phyloP scores from a whole-genome alignment of 1,284 basidiomycete species.

The Rhodotorula sp. region DNA sequence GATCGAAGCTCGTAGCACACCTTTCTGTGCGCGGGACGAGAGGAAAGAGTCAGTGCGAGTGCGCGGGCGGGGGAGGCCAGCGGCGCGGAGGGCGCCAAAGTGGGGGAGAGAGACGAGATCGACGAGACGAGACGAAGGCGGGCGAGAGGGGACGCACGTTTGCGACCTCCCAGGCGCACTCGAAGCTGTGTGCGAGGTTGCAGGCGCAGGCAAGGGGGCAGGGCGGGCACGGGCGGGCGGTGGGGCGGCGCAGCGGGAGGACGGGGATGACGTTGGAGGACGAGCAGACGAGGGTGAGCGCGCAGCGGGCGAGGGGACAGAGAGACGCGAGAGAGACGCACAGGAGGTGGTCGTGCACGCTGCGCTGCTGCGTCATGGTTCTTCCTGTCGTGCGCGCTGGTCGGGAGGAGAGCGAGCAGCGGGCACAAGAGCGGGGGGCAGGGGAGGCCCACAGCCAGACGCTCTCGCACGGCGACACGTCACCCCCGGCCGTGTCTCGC shows the following conservation, averaged over 20 bases:
- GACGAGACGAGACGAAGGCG: neutral
- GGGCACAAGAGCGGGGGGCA: conserved; percentile 1
- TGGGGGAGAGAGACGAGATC: neutral
- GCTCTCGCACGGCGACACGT: too few relatives aligned
- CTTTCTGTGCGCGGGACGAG: too few relatives aligned
- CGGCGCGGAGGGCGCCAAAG: neutral
- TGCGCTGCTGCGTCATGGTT: conserved; percentile 5
- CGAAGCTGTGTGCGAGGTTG: conserved; percentile 4
- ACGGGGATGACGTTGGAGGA: neutral
- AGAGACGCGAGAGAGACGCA: neutral
- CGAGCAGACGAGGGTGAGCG: neutral
- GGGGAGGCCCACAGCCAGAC: neutral
- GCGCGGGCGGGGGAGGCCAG: neutral
- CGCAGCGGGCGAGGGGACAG: neutral
- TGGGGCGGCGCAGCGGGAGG: neutral
- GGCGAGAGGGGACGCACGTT: conserved; percentile 5
- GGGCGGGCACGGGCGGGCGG: neutral
- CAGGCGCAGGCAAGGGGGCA: neutral
- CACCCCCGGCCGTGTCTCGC: too few relatives aligned
- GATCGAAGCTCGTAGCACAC: too few relatives aligned
- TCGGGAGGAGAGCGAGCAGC: neutral
- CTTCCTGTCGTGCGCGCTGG: too few relatives aligned
- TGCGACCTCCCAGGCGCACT: conserved; percentile 14
- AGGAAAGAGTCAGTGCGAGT: neutral
- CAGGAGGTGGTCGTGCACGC: conserved; percentile 11